phyloP scores from a whole-genome alignment of 2,329 filamentous ascomycete genomes.

The Cladosporium colombiae region DNA sequence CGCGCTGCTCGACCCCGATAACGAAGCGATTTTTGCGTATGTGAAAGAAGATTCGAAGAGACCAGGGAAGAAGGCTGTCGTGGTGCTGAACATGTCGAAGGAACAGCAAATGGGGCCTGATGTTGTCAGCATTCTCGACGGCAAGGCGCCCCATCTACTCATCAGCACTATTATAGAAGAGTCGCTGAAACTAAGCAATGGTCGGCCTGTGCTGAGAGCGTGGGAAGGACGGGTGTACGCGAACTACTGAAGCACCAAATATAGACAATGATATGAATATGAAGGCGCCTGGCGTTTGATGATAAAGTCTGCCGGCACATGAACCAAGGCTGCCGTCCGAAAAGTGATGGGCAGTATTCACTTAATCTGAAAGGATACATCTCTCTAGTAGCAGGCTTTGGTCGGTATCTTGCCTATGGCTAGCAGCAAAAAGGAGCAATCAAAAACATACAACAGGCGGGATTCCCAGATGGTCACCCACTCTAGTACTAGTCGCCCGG shows the following conservation, averaged over 20 bases:
- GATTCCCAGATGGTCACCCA: no score
- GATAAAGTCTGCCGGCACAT: no score
- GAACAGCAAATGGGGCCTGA: constrained; percentile 23
- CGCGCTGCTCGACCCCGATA: constrained; percentile 53
- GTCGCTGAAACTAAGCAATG: constrained; percentile 19
- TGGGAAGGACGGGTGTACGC: constrained; percentile 43
- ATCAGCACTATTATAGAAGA: constrained; percentile 42
- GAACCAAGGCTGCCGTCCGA: no score
- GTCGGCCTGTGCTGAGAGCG: constrained; percentile 31
- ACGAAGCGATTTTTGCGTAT: constrained; percentile 56
- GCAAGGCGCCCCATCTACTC: constrained; percentile 42
- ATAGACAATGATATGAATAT: neutral
- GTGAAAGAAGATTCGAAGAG: constrained; percentile 34
- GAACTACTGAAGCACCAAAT: constrained; percentile 22
- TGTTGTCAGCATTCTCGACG: constrained; percentile 14
- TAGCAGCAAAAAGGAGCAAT: no score
- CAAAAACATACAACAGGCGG: no score
- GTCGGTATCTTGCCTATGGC: no score
- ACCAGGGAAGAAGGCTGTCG: constrained; percentile 35
- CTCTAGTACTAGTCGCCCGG: no score
- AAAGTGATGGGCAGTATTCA: no score
- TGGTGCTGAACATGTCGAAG: constrained; percentile 44
- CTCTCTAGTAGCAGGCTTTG: no score
- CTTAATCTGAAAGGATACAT: no score
- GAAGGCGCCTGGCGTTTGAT: no score